Conservation (phyloP, 2,329 filamentous ascomycete genomes). For the Onygenales sp. region DNA sequence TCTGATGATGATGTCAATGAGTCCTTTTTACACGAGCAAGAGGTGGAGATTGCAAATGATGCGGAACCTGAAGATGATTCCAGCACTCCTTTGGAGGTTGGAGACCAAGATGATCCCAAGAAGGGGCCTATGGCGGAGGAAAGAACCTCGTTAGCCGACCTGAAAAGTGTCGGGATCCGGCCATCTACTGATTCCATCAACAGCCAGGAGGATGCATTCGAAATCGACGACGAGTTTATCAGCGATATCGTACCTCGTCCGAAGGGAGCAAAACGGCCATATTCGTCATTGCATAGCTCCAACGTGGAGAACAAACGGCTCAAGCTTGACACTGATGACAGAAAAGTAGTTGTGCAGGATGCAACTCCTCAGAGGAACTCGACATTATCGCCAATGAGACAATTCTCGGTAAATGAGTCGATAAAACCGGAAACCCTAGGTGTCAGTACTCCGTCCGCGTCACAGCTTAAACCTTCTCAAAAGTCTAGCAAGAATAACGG, state of each 20-base stretch:
- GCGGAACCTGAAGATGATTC: slow-evolving; percentile 11
- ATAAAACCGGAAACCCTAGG: neutral
- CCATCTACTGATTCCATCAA: slow-evolving; percentile 14
- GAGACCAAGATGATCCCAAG: neutral
- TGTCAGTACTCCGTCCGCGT: slow-evolving; percentile 11
- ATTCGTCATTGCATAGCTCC: neutral
- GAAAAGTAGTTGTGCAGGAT: neutral
- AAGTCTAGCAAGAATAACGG: slow-evolving; percentile 20
- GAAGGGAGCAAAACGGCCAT: slow-evolving; percentile 12
- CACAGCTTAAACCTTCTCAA: slow-evolving; percentile 18
- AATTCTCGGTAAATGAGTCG: neutral
- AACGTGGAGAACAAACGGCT: slow-evolving; percentile 5
- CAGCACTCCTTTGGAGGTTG: neutral
- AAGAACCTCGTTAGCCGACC: slow-evolving; percentile 17
- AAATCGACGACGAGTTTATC: slow-evolving; percentile 22
- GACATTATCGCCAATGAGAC: no score
- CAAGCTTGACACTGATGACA: slow-evolving; percentile 1
- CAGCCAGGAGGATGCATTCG: slow-evolving; percentile 23
- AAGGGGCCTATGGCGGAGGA: neutral
- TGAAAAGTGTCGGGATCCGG: slow-evolving; percentile 20
- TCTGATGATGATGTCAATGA: slow-evolving; percentile 29
- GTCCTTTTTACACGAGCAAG: neutral
- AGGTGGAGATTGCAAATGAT: slow-evolving; percentile 8
- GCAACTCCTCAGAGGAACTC: neutral
- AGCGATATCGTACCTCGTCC: slow-evolving; percentile 17